Evolutionary conservation across 495 filamentous ascomycete species (phyloP).

Genomic region (Bombardia bombarda): DNA sequence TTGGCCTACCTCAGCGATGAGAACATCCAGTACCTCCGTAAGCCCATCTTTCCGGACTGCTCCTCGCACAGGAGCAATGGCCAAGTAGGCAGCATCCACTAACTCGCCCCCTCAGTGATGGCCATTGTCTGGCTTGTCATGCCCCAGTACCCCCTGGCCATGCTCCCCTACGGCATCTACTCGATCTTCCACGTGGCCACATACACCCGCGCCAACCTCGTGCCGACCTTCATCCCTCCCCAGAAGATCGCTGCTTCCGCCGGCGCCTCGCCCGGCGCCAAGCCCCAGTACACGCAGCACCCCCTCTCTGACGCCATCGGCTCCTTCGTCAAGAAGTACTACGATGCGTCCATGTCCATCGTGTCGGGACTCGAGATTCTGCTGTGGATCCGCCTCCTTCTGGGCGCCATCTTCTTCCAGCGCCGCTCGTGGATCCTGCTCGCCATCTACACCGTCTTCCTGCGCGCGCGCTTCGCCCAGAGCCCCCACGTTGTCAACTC

Average conservation of each 20-base stretch:
- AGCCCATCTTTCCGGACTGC: conserved; percentile 24
- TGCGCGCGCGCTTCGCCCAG: conserved; percentile 83
- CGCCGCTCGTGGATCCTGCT: conserved; percentile 86
- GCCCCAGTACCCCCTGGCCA: conserved; percentile 78
- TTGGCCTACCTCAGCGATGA: conserved; percentile 71
- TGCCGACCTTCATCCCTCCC: conserved; percentile 53
- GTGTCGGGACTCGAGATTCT: conserved; percentile 68
- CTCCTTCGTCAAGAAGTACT: conserved; percentile 94
- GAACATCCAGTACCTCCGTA: conserved; percentile 96
- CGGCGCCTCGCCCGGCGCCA: conserved; percentile 52
- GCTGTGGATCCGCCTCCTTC: conserved; percentile 74
- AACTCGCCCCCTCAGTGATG: conserved; percentile 54
- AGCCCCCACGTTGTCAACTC: conserved; percentile 83
- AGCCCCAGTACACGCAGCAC: conserved; percentile 55
- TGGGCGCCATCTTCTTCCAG: conserved; percentile 74
- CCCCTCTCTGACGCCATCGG: conserved; percentile 74
- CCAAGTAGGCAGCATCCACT: conserved; percentile 2
- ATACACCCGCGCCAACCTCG: conserved; percentile 62
- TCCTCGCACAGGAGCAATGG: neutral
- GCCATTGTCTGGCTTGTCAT: conserved; percentile 91
- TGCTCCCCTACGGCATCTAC: conserved; percentile 93
- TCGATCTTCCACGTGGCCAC: conserved; percentile 96
- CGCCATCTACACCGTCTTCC: conserved; percentile 79
- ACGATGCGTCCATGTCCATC: conserved; percentile 80
- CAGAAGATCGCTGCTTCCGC: conserved; percentile 30